A percentile compares a stretch with the other conserved stretches of the same genome.
Evolutionary conservation across 345 rosid species (phyloP).

Genomic region (Noccaea caerulescens): DNA sequence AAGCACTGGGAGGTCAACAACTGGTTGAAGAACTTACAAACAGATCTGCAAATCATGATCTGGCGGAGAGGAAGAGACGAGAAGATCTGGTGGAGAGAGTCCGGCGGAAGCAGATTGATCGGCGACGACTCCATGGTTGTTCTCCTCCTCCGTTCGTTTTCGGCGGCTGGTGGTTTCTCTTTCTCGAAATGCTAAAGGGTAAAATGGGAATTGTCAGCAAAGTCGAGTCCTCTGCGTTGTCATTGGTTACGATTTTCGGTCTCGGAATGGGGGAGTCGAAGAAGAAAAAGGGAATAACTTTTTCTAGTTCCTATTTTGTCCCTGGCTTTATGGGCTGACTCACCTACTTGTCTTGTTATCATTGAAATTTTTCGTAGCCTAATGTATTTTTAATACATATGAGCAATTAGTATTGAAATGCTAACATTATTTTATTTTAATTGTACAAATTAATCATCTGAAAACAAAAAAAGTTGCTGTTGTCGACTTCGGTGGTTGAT

Average conservation of each 20-base stretch:
- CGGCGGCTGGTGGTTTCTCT: conserved; percentile 26
- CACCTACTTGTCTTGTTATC: conserved; percentile 37
- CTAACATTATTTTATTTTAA: neutral
- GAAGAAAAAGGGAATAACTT: conserved; percentile 13
- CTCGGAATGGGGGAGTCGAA: conserved; percentile 9
- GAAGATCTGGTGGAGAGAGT: conserved; percentile 80
- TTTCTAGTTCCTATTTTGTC: conserved; percentile 32
- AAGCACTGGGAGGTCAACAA: conserved; percentile 51
- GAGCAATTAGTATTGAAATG: too few species aligned
- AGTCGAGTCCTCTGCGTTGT: conserved; percentile 8
- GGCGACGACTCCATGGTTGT: conserved; percentile 53
- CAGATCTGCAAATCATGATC: conserved; percentile 70
- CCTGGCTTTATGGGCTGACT: conserved; percentile 28
- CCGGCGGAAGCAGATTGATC: conserved; percentile 70
- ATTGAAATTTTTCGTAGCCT: conserved; percentile 23
- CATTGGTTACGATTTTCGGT: conserved; percentile 18
- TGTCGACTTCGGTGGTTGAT: conserved; percentile 10
- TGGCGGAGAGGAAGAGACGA: conserved; percentile 77
- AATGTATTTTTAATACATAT: too few species aligned
- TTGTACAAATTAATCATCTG: neutral
- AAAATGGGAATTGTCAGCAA: conserved; percentile 19
- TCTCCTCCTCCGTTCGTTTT: conserved; percentile 16
- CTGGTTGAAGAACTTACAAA: conserved; percentile 66
- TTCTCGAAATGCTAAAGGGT: neutral
- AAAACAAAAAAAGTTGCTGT: neutral